Evolutionary conservation across 768 basidiomycete genomes (phyloP), one percentile per base, ranked within the genome.

Genomic region (Leucosporidium scottii): DNA sequence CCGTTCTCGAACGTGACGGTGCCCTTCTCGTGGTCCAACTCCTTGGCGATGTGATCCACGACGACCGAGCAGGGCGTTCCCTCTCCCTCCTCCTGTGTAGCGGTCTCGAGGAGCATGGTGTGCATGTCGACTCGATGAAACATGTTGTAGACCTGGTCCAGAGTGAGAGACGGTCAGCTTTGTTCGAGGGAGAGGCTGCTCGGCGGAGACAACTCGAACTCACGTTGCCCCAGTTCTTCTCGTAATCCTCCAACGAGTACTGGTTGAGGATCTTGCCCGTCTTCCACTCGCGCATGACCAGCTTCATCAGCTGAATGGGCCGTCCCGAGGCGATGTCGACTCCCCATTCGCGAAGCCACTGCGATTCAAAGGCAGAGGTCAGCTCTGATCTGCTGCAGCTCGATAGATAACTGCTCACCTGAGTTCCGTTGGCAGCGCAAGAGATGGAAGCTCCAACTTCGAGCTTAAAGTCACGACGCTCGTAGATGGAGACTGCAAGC

Each of bases 91-190:
- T 65, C 47, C 9, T 44, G 44, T 2, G 62, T 27, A 6, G 74
- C 74, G 36, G 68, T 56, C 39, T 69, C 59, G 39, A 75, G 57
- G 9, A 75, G 64, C 66, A 74, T 71, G 21, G 25, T 36, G 69
- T 74, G 74, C 71, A 75, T 74, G 57, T 75, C 74, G 55, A 65
- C 62, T 28, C 72, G 63, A 51, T 75, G 74, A 56, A 65, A 59
- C 49, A 66, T 44, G 39, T 44, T 44, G 39, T 44, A 44, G 39
- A 44, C 39, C 39, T 44, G 39, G 7, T 44, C 30, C 4, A 27
- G 8, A 44, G 13, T 13, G 39, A 44, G 39, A 17, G n/a, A 44
- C 2, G 15, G 39, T 44, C 39, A 44, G 39, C 39, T 15, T 44
- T 44, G 10, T 10, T 10, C 15, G 39, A 44, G 39, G 39, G 8